Conservation (phyloP, 257 asterid genomes). For the Jasminum sambac region DNA sequence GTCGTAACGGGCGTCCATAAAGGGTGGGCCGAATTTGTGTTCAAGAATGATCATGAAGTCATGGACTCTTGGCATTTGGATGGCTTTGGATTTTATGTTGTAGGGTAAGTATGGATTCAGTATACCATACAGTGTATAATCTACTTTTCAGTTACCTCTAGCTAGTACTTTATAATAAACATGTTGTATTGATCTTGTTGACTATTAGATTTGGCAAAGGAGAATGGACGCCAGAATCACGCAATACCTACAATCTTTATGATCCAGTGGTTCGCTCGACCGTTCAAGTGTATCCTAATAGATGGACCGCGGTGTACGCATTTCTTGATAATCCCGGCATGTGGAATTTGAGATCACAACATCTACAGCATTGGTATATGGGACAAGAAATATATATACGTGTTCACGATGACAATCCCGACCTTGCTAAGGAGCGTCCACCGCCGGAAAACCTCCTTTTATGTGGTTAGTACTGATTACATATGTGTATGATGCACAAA, state of each 20-base stretch:
- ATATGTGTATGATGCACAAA: neutral
- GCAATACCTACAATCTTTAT: constrained; percentile 38
- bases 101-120: constrained; percentile 46
- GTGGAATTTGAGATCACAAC: constrained; percentile 47
- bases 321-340: constrained; percentile 42
- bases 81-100: constrained; percentile 60
- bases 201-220: constrained; percentile 48
- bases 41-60: constrained; percentile 34
- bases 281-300: constrained; percentile 39
- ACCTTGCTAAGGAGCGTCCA: constrained; percentile 45
- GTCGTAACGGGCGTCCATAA: constrained; percentile 56
- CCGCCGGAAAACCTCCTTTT: constrained; percentile 36
- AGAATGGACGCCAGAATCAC: constrained; percentile 44
- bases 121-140: neutral
- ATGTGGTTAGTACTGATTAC: constrained; percentile 27
- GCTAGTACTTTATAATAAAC: neutral
- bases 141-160: neutral
- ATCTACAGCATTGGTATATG: constrained; percentile 38
- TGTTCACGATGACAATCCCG: constrained; percentile 37
- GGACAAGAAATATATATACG: constrained; percentile 43
- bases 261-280: constrained; percentile 56
- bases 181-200: neutral
- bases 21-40: constrained; percentile 70
- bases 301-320: constrained; percentile 36
- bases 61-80: constrained; percentile 77